These are phyloP conservation scores for Aspergillus ellipticus DNA, from an alignment of 495 filamentous ascomycete species.

Conservation along the genomic window DNA sequence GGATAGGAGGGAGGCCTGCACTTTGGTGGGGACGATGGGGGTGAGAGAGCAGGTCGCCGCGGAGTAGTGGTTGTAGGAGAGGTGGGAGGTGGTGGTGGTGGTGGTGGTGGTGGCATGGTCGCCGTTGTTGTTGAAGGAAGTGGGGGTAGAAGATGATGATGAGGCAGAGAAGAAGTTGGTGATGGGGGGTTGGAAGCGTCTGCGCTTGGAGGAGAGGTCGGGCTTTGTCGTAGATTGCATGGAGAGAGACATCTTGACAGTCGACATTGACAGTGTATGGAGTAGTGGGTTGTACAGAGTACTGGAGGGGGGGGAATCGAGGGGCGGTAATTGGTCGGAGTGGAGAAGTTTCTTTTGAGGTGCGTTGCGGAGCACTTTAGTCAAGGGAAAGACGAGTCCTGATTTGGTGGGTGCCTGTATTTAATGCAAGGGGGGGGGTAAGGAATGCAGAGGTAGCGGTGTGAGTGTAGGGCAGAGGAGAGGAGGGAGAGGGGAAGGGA, in stretches of 20 bases:
- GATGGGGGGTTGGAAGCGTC: constrained; percentile 47
- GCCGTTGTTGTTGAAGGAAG: constrained; percentile 6
- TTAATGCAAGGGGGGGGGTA: neutral
- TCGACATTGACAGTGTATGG: no score
- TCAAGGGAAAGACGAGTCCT: neutral
- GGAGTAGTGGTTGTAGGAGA: constrained; percentile 42
- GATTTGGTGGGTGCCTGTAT: neutral
- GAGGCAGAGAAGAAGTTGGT: constrained; percentile 39
- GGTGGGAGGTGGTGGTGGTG: constrained; percentile 9
- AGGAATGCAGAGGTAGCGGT: neutral
- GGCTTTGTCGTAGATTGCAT: constrained; percentile 6
- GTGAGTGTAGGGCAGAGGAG: constrained; percentile 11
- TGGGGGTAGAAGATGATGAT: no score
- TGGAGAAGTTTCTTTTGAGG: neutral
- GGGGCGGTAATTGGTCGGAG: neutral
- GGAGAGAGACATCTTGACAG: constrained; percentile 5
- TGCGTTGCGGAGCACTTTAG: no score
- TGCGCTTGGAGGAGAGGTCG: constrained; percentile 35
- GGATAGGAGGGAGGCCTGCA: constrained; percentile 74
- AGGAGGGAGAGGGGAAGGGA: constrained; percentile 13
- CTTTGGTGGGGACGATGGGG: constrained; percentile 53
- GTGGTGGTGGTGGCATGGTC: constrained; percentile 8
- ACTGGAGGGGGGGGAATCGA: neutral
- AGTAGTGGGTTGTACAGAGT: neutral
- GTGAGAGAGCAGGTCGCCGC: constrained; percentile 38